A percentile compares a stretch with the other conserved stretches of the same genome.
These are phyloP conservation scores for Aphanoascus verrucosus DNA, from an alignment of 2,329 filamentous ascomycete species.

Conservation along the genomic window DNA sequence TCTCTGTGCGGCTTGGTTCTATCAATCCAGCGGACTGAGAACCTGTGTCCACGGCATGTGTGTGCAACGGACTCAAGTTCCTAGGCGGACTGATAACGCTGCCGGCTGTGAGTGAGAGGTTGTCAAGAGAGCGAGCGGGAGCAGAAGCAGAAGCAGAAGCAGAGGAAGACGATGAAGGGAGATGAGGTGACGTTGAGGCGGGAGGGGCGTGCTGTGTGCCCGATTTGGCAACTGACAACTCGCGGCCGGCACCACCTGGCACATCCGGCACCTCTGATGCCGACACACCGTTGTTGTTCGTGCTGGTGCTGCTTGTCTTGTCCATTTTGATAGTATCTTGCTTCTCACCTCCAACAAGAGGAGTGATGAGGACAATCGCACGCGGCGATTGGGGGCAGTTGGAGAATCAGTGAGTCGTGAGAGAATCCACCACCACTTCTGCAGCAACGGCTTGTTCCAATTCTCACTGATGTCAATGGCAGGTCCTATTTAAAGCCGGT, in stretches of 20 bases:
- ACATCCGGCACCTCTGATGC: not conserved
- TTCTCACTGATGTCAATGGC: not conserved
- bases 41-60: not conserved
- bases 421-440: not conserved
- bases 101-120: not conserved
- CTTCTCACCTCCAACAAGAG: not conserved
- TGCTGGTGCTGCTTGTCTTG: not conserved
- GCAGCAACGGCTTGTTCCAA: not conserved
- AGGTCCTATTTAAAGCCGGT: not conserved
- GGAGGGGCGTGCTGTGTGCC: constrained; percentile 1
- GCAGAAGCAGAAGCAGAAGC: constrained; percentile 2
- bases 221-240: constrained; percentile 5
- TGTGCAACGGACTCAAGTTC: not conserved
- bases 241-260: constrained; percentile 1
- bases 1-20: not conserved
- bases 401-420: not conserved
- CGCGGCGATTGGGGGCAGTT: not conserved
- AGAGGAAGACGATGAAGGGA: not conserved
- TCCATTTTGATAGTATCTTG: constrained; percentile 7
- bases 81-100: not conserved
- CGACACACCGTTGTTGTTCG: not conserved
- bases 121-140: not conserved
- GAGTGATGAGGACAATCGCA: not conserved
- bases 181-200: constrained; percentile 4
- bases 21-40: constrained; percentile 1